Base-by-base conservation (phyloP, 208 protist genomes). In the Hexamita inflata region DNA sequence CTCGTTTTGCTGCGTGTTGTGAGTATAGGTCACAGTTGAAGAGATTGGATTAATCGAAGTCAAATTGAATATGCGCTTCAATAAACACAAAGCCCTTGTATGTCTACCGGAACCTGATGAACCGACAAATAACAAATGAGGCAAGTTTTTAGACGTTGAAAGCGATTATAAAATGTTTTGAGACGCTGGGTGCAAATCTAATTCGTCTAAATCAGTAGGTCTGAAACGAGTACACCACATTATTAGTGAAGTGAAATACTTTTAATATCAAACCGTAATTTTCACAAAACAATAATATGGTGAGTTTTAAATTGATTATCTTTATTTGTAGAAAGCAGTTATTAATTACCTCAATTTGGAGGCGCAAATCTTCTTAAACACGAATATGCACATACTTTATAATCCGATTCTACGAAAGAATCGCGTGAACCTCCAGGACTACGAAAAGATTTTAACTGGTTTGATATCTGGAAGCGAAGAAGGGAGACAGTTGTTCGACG, bases 211-310 rank as follows among this genome's bases (percentile, higher is more conserved):
- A 35, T 4, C 2, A 15, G 2, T 40, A 45, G 64, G 64, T n/a
- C 30, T 70, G 35, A 49, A 70, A 7, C 38, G 26, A 38, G 2
- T 70, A 45, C 64, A 70, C 64, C 64, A 70, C 64, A 70, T 70
- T 40, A 29, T 7, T 13, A 40, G n/a, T 64, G 30, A 19, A 59
- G 57, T 59, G 19, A 59, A 28, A 19, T 28, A 29, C 28, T n/a
- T 15, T n/a, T 28, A 58, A 28, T 28, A 58, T 28, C 28, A 28
- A 28, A 35, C 28, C n/a, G 28, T 30, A 62, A 62, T 62, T 62
- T 30, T 62, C n/a, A n/a, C n/a, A n/a, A n/a, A n/a, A n/a, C n/a
- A n/a, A n/a, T n/a, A n/a, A n/a, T n/a, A n/a, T n/a, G n/a, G n/a
- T n/a, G n/a, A n/a, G n/a, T n/a, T n/a, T n/a, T n/a, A n/a, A n/a